phyloP scores from a whole-genome alignment of 2,329 filamentous ascomycete genomes.

The Beauveria caledonica region DNA sequence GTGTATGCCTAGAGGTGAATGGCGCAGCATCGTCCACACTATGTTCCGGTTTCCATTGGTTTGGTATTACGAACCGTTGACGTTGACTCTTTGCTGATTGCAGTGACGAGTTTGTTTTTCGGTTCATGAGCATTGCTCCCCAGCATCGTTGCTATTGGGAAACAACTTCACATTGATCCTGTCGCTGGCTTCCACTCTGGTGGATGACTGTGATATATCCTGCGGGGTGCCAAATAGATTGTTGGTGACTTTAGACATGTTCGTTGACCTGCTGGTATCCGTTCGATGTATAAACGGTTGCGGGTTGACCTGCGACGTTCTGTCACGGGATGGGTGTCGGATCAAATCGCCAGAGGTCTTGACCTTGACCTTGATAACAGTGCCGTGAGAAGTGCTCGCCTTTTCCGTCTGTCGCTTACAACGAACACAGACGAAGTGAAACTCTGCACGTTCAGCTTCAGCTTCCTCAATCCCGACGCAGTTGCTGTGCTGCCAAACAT shows the following conservation, averaged over 20 bases:
- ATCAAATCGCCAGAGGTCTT: conserved; percentile 14
- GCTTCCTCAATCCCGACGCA: conserved; percentile 73
- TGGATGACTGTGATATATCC: background rate
- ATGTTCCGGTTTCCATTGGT: background rate
- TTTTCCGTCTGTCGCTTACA: conserved; percentile 64
- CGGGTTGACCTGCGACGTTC: background rate
- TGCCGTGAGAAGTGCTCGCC: conserved; percentile 48
- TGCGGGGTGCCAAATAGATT: background rate
- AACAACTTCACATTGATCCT: background rate
- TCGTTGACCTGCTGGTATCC: background rate
- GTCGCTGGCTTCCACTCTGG: background rate
- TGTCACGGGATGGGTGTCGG: background rate
- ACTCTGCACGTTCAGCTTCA: conserved; percentile 77
- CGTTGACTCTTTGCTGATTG: background rate
- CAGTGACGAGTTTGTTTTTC: background rate
- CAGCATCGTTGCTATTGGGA: background rate
- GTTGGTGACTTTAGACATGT: background rate
- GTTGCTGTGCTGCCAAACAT: conserved; percentile 93
- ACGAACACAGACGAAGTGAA: conserved; percentile 74
- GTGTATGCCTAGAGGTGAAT: background rate
- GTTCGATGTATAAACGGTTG: background rate
- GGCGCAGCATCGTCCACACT: background rate
- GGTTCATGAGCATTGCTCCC: no score
- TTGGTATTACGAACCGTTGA: background rate
- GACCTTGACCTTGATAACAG: conserved; percentile 46